A percentile compares a stretch with the other conserved stretches of the same genome.
Evolutionary conservation across 139 green algal genomes (phyloP).

Genomic region (Ulvella scutata): DNA sequence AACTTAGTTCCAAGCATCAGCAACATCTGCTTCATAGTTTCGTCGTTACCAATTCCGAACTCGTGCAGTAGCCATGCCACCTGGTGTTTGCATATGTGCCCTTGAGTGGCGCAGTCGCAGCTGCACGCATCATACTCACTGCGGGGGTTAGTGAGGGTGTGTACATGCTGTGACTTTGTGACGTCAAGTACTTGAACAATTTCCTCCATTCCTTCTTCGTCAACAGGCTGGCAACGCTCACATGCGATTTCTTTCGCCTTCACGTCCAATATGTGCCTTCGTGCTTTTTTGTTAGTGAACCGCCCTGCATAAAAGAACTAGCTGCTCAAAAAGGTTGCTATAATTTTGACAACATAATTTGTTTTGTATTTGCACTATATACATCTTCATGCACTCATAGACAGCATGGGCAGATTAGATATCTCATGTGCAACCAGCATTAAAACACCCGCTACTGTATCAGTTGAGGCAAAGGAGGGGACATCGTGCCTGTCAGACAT

Average conservation of each 20-base stretch:
- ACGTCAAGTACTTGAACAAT: not conserved
- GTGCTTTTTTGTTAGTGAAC: no score
- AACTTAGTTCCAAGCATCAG: not conserved
- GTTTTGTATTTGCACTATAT: no score
- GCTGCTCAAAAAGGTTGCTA: no score
- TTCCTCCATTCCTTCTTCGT: no score
- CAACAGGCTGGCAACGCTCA: no score
- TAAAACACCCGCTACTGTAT: not conserved
- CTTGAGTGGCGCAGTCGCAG: not conserved
- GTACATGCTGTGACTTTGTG: not conserved
- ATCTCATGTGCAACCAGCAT: no score
- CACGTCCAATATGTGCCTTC: no score
- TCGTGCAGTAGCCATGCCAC: not conserved
- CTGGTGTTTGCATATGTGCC: not conserved
- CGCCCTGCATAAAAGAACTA: no score
- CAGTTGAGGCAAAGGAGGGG: not conserved
- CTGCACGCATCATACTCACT: not conserved
- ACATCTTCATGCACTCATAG: no score
- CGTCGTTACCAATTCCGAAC: not conserved
- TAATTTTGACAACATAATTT: no score
- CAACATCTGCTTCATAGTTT: not conserved
- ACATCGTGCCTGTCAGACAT: not conserved
- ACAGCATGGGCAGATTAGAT: no score
- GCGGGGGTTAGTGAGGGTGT: not conserved
- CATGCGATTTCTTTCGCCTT: no score